phyloP scores from a whole-genome alignment of 1,284 basidiomycete genomes.

The Apiotrichum porosum region DNA sequence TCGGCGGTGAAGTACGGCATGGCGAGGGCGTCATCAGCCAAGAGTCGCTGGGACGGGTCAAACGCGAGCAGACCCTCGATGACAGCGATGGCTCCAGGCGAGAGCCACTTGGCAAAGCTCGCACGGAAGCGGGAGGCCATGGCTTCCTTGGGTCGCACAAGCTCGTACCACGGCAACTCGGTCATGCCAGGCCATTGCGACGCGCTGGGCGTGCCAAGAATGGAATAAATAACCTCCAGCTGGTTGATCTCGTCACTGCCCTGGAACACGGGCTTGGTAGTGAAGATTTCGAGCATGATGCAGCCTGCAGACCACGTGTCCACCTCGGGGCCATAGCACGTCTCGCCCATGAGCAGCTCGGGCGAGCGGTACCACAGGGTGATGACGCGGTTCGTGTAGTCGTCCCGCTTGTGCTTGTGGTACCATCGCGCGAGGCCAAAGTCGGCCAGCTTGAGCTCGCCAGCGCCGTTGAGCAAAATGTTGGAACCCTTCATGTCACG shows the following conservation, averaged over 20 bases:
- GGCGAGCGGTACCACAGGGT: conserved; percentile 99
- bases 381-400: conserved; percentile 98
- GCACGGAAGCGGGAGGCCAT: conserved; percentile 70
- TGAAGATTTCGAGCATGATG: conserved; percentile 97
- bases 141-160: conserved; percentile 76
- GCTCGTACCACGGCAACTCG: conserved; percentile 93
- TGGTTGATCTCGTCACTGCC: conserved; percentile 97
- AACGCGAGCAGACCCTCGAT: conserved; percentile 77
- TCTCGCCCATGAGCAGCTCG: conserved; percentile 91
- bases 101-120: conserved; percentile 78
- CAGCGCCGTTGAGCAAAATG: conserved; percentile 87
- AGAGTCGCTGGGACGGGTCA: conserved; percentile 72
- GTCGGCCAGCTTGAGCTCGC: conserved; percentile 92
- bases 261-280: conserved; percentile 90
- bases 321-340: conserved; percentile 95
- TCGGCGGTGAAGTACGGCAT: conserved; percentile 78
- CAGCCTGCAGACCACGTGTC: conserved; percentile 99
- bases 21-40: conserved; percentile 73
- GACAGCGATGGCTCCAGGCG: conserved; percentile 74
- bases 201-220: conserved; percentile 83
- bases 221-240: conserved; percentile 82
- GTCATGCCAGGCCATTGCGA: conserved; percentile 76
- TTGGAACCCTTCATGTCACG: conserved; percentile 99
- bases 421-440: conserved; percentile 98
- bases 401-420: conserved; percentile 73